Evolutionary conservation across 345 rosid genomes (phyloP).

Genomic region (Ceriops tagal): DNA sequence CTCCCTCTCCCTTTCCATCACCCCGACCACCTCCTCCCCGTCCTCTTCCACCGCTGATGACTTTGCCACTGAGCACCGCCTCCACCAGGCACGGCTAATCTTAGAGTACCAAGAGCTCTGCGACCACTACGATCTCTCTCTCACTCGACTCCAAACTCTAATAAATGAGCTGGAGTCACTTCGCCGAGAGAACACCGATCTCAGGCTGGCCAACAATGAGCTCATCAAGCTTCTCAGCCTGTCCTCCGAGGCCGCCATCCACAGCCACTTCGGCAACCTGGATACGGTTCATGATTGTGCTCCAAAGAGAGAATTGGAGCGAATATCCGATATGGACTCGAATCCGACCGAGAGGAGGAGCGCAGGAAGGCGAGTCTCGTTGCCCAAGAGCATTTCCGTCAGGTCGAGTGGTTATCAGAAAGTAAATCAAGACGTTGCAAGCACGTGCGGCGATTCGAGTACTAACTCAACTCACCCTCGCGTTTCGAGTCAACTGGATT

Average conservation of each 20-base stretch:
- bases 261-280: neutral
- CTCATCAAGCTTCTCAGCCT: slow-evolving; percentile 50
- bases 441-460: slow-evolving; percentile 24
- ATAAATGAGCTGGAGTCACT: slow-evolving; percentile 50
- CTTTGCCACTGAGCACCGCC: slow-evolving; percentile 52
- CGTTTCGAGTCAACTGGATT: slow-evolving; percentile 24
- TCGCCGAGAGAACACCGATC: slow-evolving; percentile 55
- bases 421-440: slow-evolving; percentile 11
- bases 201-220: slow-evolving; percentile 54
- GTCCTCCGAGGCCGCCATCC: slow-evolving; percentile 24
- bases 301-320: too few relatives aligned
- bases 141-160: slow-evolving; percentile 45
- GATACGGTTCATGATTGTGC: neutral
- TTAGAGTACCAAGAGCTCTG: slow-evolving; percentile 64
- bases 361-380: slow-evolving; percentile 34
- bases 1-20: slow-evolving; percentile 44
- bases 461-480: slow-evolving; percentile 33
- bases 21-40: slow-evolving; percentile 46
- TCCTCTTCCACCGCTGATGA: slow-evolving; percentile 21
- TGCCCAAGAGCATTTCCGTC: slow-evolving; percentile 79
- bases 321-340: slow-evolving; percentile 9
- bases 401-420: slow-evolving; percentile 51
- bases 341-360: slow-evolving; percentile 28
- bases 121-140: slow-evolving; percentile 43
- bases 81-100: slow-evolving; percentile 63